Percentiles rank a stretch among this genome's conserved stretches.
Conservation (phyloP, 768 basidiomycete species). For the Lyophyllum semitale region DNA sequence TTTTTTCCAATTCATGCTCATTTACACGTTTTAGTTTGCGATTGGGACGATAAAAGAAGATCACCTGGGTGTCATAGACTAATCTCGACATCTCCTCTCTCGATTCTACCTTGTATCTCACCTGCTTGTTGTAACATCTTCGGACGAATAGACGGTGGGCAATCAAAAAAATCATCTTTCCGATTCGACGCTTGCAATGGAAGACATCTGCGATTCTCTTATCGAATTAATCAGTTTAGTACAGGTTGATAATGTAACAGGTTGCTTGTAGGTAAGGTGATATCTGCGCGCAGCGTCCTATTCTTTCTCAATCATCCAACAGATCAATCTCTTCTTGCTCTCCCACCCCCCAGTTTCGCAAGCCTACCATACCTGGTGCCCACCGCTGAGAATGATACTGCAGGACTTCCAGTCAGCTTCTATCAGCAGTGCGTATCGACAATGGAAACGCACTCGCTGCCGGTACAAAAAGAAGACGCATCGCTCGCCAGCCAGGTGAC, state of each 20-base stretch:
- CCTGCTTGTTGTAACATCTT: not conserved
- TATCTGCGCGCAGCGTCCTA: too few relatives aligned
- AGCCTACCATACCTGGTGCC: slow-evolving; percentile 62
- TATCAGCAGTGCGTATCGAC: not conserved
- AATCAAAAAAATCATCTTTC: not conserved
- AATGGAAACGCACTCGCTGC: slow-evolving; percentile 67
- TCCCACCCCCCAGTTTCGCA: not conserved
- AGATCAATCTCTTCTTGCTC: not conserved
- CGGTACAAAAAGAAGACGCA: slow-evolving; percentile 77
- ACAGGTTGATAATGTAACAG: not conserved
- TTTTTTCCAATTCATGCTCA: not conserved
- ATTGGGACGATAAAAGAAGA: slow-evolving; percentile 99
- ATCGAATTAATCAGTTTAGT: not conserved
- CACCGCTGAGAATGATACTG: slow-evolving; percentile 64
- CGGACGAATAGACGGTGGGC: not conserved
- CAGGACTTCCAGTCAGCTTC: not conserved
- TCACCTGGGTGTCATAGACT: slow-evolving; percentile 92
- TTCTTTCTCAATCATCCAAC: not conserved
- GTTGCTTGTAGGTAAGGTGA: not conserved
- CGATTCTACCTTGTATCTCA: slow-evolving; percentile 3
- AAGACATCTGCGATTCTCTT: not conserved
- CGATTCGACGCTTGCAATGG: not conserved
- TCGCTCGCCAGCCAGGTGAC: slow-evolving; percentile 73
- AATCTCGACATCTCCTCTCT: slow-evolving; percentile 5
- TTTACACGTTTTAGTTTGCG: slow-evolving; percentile 67